phyloP scores from a whole-genome alignment of 148 eudicot species.

The Fagopyrum homotropicum region DNA sequence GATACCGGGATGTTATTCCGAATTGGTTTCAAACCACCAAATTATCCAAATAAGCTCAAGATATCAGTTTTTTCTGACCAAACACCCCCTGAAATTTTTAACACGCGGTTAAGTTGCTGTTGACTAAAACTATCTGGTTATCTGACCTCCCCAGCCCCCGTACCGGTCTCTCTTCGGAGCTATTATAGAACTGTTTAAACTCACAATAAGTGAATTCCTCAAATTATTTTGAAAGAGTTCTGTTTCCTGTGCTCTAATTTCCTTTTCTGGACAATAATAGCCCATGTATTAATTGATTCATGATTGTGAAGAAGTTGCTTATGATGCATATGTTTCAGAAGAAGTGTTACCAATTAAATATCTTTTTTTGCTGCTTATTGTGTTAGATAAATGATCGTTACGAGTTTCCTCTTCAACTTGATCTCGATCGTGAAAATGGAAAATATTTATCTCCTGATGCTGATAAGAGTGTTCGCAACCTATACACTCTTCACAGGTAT shows the following conservation, averaged over 20 bases:
- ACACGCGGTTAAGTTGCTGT: not conserved
- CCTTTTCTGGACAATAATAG: not conserved
- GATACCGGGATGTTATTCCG: no score
- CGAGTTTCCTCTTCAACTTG: conserved; percentile 92
- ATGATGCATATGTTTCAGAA: not conserved
- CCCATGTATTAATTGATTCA: not conserved
- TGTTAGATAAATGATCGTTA: conserved; percentile 88
- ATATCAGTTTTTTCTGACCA: not conserved
- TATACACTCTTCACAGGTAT: conserved; percentile 92
- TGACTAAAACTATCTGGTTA: not conserved
- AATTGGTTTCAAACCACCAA: not conserved
- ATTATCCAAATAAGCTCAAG: not conserved
- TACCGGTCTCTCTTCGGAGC: not conserved
- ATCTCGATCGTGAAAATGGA: conserved; percentile 86
- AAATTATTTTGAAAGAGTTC: not conserved
- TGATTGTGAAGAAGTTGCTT: not conserved
- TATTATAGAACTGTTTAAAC: not conserved
- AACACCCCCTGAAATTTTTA: not conserved
- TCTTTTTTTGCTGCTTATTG: conserved; percentile 1
- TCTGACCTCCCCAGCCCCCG: no score
- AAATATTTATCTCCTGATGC: conserved; percentile 92
- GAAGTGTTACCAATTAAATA: not conserved
- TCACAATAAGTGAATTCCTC: not conserved
- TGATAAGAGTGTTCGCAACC: conserved; percentile 72
- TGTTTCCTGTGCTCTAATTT: not conserved